phyloP scores from a whole-genome alignment of 371 early-diverging fungal species.

The Caulochytrium protostelioides region DNA sequence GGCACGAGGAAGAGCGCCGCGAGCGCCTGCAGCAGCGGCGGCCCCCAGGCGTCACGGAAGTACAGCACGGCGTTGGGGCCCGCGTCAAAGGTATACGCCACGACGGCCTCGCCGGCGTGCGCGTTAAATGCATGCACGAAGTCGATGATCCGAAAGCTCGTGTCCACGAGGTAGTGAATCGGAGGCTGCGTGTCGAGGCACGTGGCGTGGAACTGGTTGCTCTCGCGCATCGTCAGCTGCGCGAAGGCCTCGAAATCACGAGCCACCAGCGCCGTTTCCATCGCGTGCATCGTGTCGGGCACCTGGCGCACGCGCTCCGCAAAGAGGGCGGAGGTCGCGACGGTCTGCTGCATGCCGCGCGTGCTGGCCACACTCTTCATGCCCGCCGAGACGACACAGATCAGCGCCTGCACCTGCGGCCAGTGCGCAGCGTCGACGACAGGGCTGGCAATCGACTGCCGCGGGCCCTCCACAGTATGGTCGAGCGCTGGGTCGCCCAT shows the following conservation, averaged over 20 bases:
- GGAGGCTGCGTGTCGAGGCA: constrained; percentile 60
- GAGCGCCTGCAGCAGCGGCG: too few relatives aligned
- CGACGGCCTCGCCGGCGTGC: too few relatives aligned
- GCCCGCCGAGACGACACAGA: constrained; percentile 76
- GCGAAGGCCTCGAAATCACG: constrained; percentile 80
- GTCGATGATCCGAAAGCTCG: neutral
- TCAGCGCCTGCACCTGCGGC: constrained; percentile 84
- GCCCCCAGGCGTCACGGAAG: too few relatives aligned
- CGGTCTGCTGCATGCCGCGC: constrained; percentile 90
- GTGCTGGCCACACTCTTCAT: constrained; percentile 83
- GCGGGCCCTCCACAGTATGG: constrained; percentile 60
- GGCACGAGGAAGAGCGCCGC: too few relatives aligned
- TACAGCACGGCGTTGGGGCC: constrained; percentile 98
- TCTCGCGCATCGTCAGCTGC: constrained; percentile 87
- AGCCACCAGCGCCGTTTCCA: constrained; percentile 59
- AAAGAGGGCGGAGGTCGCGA: constrained; percentile 70
- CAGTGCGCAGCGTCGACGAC: constrained; percentile 77
- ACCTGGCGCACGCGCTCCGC: constrained; percentile 52
- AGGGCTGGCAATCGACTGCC: constrained; percentile 78
- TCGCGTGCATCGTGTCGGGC: constrained; percentile 63
- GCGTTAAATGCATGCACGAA: too few relatives aligned
- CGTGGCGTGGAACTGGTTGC: constrained; percentile 97
- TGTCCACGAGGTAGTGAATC: too few relatives aligned
- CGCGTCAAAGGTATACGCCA: constrained; percentile 69
- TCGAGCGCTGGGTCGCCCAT: constrained; percentile 47